Percentiles rank a stretch among this genome's conserved stretches.
Evolutionary conservation across 345 rosid genomes (phyloP).

Genomic region (Gossypium sturtianum): DNA sequence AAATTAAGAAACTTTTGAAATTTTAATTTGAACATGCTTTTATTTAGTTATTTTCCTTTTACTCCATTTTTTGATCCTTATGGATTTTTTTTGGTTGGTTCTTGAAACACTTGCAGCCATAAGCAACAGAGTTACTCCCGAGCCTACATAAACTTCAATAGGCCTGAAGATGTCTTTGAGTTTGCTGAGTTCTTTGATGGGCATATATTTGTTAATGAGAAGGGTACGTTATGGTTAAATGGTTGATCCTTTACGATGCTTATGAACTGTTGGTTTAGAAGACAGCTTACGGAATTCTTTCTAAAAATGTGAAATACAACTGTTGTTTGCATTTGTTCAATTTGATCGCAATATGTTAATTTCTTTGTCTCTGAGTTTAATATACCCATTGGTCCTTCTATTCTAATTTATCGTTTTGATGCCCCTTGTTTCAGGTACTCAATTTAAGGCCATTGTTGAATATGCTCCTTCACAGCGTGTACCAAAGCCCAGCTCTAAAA

Average conservation of each 20-base stretch:
- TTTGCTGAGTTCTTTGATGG: constrained; percentile 70
- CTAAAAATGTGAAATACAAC: neutral
- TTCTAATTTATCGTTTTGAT: neutral
- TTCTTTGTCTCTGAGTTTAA: neutral
- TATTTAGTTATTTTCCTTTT: neutral
- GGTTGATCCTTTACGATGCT: neutral
- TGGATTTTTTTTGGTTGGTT: neutral
- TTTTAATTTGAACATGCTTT: neutral
- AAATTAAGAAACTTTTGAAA: neutral
- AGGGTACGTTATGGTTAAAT: constrained; percentile 37
- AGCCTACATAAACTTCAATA: constrained; percentile 56
- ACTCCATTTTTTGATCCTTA: neutral
- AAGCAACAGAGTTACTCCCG: constrained; percentile 50
- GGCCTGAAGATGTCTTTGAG: constrained; percentile 56
- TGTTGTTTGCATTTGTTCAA: neutral
- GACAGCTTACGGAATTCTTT: neutral
- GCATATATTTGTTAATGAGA: constrained; percentile 68
- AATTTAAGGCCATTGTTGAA: constrained; percentile 59
- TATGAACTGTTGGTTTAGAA: neutral
- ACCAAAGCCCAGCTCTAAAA: constrained; percentile 41
- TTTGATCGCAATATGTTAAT: neutral
- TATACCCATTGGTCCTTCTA: neutral
- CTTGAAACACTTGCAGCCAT: constrained; percentile 28
- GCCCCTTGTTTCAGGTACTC: constrained; percentile 38
- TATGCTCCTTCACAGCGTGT: constrained; percentile 68